Percentiles rank a stretch among this genome's conserved stretches.
Evolutionary conservation across 1,139 yeast species (phyloP).

Genomic region (Taphrina betulina): DNA sequence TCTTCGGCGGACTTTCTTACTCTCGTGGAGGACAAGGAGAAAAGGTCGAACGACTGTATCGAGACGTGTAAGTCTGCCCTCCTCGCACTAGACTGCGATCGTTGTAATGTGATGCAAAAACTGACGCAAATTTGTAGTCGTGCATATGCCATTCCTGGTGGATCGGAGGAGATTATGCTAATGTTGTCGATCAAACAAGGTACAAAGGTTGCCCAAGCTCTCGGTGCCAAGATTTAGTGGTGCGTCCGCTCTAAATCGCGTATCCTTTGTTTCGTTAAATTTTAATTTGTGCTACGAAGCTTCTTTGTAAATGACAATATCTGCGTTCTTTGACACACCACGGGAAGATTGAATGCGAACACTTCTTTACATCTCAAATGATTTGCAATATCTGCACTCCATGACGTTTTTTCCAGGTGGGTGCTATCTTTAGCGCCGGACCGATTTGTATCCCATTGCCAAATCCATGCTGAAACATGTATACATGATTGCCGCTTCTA

Average conservation of each 20-base stretch:
- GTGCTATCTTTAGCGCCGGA: no score
- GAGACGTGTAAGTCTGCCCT: conserved; percentile 45
- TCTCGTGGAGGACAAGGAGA: conserved; percentile 51
- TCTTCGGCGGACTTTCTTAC: conserved; percentile 50
- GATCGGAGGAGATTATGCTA: conserved; percentile 51
- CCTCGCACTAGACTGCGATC: no score
- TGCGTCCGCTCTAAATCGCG: no score
- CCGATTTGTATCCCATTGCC: no score
- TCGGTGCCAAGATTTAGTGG: conserved; percentile 30
- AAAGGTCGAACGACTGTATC: conserved; percentile 49
- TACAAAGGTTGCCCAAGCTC: conserved; percentile 30
- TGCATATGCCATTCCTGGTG: conserved; percentile 48
- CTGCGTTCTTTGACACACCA: background rate
- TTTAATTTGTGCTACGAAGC: no score
- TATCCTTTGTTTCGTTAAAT: background rate
- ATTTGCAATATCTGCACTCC: no score
- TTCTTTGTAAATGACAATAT: conserved; percentile 5
- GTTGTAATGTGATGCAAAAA: background rate
- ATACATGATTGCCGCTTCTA: no score
- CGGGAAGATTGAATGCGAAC: no score
- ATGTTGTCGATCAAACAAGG: conserved; percentile 44
- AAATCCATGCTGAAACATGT: no score
- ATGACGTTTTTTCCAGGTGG: no score
- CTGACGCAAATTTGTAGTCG: conserved; percentile 36
- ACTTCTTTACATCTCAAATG: no score